phyloP scores from a whole-genome alignment of 441 rosid species.

The Dalechampia spathulata region DNA sequence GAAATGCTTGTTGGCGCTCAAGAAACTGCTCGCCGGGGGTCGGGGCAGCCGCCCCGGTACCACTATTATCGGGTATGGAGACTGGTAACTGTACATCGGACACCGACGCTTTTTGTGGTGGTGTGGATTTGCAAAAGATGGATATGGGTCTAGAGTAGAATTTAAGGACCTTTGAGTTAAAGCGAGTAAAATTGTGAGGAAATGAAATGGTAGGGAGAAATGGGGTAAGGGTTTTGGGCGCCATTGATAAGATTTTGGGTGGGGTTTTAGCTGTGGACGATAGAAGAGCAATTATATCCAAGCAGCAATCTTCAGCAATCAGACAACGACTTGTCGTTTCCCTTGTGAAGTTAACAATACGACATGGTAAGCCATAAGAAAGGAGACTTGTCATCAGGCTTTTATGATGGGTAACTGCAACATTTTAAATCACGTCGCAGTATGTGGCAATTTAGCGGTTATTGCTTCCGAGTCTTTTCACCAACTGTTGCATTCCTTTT shows the following conservation, averaged over 20 bases:
- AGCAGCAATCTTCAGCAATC: too few relatives aligned
- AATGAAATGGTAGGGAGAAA: conserved; percentile 38
- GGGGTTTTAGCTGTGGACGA: too few relatives aligned
- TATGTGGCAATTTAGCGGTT: too few relatives aligned
- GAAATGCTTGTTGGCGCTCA: conserved; percentile 48
- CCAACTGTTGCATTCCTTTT: not conserved
- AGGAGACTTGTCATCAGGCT: too few relatives aligned
- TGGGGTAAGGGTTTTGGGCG: conserved; percentile 45
- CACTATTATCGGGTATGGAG: conserved; percentile 31
- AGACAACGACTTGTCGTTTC: too few relatives aligned
- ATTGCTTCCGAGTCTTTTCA: not conserved
- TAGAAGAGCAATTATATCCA: too few relatives aligned
- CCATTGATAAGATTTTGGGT: conserved; percentile 46
- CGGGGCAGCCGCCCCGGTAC: conserved; percentile 68
- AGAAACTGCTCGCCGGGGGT: conserved; percentile 67
- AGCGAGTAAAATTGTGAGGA: conserved; percentile 27
- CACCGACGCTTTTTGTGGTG: conserved; percentile 18
- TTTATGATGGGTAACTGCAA: too few relatives aligned
- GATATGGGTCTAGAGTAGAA: conserved; percentile 19
- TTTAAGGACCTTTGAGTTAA: conserved; percentile 25
- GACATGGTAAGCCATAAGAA: too few relatives aligned
- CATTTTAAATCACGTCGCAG: too few relatives aligned
- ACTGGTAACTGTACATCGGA: conserved; percentile 22
- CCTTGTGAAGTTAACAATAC: too few relatives aligned
- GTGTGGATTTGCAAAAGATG: conserved; percentile 35